Evolutionary conservation across 108 stramenopile genomes (phyloP).

Genomic region (Discostella stelligeroides): DNA sequence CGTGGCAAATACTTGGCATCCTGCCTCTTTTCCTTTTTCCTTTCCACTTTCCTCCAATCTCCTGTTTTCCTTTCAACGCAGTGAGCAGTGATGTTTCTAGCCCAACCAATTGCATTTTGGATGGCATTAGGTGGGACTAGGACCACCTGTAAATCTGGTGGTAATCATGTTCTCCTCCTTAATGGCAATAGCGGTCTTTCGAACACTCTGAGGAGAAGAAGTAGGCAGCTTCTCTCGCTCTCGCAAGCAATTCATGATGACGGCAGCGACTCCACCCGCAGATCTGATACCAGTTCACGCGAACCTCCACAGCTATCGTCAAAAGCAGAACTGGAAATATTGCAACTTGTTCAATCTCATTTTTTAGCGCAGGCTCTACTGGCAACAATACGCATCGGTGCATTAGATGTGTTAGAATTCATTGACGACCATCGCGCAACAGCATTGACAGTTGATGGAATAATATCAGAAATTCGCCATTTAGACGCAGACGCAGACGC

Average conservation of each 20-base stretch:
- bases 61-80: neutral
- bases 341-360: constrained; percentile 42
- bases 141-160: neutral
- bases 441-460: constrained; percentile 25
- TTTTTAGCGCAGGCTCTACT: constrained; percentile 30
- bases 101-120: neutral
- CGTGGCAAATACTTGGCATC: too few species aligned
- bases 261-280: neutral
- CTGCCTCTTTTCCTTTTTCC: too few species aligned
- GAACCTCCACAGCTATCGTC: constrained; percentile 5
- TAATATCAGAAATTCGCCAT: constrained; percentile 15
- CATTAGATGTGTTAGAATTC: constrained; percentile 17
- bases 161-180: neutral
- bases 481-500: neutral
- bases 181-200: neutral
- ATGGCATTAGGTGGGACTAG: neutral
- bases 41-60: neutral
- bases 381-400: constrained; percentile 18
- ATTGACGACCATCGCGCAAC: neutral
- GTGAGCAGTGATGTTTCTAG: neutral
- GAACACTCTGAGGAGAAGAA: neutral
- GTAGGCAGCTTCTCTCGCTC: neutral
- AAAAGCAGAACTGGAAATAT: constrained; percentile 14
- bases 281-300: too few species aligned
- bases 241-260: constrained; percentile 1